Conservation (phyloP, 257 asterid genomes). For the Jaltomata sinuosa region DNA sequence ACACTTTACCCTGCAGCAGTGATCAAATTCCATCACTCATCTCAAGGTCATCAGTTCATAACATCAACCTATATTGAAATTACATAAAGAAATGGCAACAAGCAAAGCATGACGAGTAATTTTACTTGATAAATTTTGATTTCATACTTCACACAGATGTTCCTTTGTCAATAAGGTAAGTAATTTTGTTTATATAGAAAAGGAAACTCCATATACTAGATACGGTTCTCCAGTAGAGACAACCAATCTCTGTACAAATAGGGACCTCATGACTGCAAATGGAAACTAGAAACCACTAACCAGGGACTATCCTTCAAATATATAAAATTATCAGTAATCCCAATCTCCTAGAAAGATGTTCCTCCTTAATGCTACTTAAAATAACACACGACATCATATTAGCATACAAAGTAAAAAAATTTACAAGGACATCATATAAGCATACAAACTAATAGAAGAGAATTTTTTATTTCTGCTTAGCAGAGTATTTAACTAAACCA, state of each 20-base stretch:
- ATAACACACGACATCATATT: not conserved
- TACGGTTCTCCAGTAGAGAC: not conserved
- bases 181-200: not conserved
- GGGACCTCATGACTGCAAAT: not conserved
- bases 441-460: not conserved
- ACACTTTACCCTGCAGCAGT: constrained; percentile 54
- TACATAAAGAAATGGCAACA: not conserved
- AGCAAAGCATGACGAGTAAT: not conserved
- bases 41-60: not conserved
- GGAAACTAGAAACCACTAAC: not conserved
- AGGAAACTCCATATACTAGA: not conserved
- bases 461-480: not conserved
- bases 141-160: not conserved
- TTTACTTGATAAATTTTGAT: not conserved
- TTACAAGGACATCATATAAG: not conserved
- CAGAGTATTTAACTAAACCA: not conserved
- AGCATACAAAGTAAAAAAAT: not conserved
- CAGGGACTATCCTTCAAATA: not conserved
- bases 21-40: constrained; percentile 2
- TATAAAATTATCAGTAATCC: not conserved
- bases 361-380: not conserved
- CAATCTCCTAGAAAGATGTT: not conserved
- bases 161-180: not conserved
- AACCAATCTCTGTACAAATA: not conserved
- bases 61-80: not conserved